Evolutionary conservation across 441 rosid genomes (phyloP).

Genomic region (Erodium chrysanthum): DNA sequence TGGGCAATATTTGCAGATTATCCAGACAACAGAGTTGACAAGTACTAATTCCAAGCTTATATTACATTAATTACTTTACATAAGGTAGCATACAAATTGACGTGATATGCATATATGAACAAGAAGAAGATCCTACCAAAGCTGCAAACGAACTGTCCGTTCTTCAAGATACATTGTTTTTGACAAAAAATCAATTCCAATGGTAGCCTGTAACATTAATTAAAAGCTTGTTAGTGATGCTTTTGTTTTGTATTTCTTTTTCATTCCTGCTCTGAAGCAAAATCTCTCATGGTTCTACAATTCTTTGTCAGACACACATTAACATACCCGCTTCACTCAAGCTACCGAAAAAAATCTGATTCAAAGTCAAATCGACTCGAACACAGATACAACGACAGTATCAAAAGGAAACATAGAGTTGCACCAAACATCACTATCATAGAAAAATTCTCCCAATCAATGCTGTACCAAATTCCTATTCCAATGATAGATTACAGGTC

Average conservation of each 20-base stretch:
- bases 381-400: not conserved
- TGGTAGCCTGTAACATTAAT: conserved; percentile 42
- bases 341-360: not conserved
- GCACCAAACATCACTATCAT: not conserved
- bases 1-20: not conserved
- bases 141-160: conserved; percentile 46
- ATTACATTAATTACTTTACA: not conserved
- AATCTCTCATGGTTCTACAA: not conserved
- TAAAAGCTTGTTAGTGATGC: not conserved
- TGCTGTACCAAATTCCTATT: not conserved
- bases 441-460: not conserved
- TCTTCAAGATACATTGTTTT: conserved; percentile 56
- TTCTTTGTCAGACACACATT: not conserved
- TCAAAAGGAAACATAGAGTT: not conserved
- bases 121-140: conserved; percentile 33
- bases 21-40: not conserved
- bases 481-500: not conserved
- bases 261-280: not conserved
- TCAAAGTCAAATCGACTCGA: not conserved
- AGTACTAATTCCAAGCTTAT: not conserved
- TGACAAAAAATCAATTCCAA: conserved; percentile 60
- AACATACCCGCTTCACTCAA: not conserved
- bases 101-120: not conserved
- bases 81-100: not conserved
- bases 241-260: not conserved